Conservation (phyloP, 495 filamentous ascomycete genomes). For the Thermochaetoides thermophila region DNA sequence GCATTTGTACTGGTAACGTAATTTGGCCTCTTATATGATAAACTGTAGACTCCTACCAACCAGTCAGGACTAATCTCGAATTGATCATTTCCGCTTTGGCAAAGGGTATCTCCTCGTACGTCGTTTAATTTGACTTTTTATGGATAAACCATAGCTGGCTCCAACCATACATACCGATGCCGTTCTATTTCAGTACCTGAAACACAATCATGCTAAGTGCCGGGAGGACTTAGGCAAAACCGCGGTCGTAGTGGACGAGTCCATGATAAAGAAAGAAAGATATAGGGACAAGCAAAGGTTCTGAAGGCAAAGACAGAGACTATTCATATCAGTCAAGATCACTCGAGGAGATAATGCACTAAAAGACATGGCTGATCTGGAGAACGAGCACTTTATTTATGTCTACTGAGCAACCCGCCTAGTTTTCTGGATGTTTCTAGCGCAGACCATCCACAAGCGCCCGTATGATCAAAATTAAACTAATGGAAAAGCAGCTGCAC, state of each 20-base stretch:
- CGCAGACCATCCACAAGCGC: no score
- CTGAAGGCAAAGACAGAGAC: conserved; percentile 33
- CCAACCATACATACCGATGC: conserved; percentile 14
- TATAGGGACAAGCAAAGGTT: conserved; percentile 27
- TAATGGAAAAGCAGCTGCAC: no score
- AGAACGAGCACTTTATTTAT: conserved; percentile 46
- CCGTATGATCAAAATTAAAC: no score
- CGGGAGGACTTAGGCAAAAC: conserved; percentile 30
- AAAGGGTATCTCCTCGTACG: conserved; percentile 23
- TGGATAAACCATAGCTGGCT: neutral
- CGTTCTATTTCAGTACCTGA: conserved; percentile 33
- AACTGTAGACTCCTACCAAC: conserved; percentile 43
- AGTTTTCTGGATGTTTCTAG: no score
- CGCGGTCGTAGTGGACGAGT: conserved; percentile 27
- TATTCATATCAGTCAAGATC: conserved; percentile 16
- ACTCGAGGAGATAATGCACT: conserved; percentile 33
- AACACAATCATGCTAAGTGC: conserved; percentile 29
- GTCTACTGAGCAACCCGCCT: conserved; percentile 41
- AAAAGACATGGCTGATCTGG: conserved; percentile 38
- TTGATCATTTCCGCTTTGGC: conserved; percentile 26
- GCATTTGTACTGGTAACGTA: conserved; percentile 47
- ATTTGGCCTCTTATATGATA: conserved; percentile 49
- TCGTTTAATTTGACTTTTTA: neutral
- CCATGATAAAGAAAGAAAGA: conserved; percentile 26
- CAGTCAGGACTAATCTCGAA: conserved; percentile 40